A percentile compares a stretch with the other conserved stretches of the same genome.
Conservation (phyloP, 345 rosid species). For the Passiflora organensis region DNA sequence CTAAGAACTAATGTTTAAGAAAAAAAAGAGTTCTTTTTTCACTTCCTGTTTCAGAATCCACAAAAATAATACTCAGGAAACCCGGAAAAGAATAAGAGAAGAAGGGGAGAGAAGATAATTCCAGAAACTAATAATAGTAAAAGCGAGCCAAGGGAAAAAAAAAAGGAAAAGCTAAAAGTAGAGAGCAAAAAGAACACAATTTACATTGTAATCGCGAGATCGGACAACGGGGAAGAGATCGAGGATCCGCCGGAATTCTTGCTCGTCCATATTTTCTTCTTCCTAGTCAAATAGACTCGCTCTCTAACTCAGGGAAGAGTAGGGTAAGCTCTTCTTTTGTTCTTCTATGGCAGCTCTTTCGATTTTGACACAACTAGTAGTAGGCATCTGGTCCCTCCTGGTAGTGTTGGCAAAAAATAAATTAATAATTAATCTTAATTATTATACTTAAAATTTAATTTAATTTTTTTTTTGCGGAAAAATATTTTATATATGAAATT, state of each 20-base stretch:
- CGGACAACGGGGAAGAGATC: slow-evolving; percentile 80
- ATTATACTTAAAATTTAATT: too few relatives aligned
- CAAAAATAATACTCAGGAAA: neutral
- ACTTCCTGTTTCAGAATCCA: neutral
- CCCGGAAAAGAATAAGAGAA: neutral
- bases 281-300: neutral
- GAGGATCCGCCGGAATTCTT: slow-evolving; percentile 67
- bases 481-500: too few relatives aligned
- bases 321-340: too few relatives aligned
- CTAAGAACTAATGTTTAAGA: too few relatives aligned
- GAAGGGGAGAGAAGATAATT: neutral
- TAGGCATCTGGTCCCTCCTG: too few relatives aligned
- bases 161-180: neutral
- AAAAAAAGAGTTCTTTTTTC: neutral
- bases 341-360: too few relatives aligned
- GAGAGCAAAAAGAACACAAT: slow-evolving; percentile 1
- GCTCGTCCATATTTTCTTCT: slow-evolving; percentile 51
- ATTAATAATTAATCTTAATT: too few relatives aligned
- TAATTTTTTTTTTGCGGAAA: too few relatives aligned
- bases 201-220: slow-evolving; percentile 63
- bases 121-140: neutral
- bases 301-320: too few relatives aligned
- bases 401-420: too few relatives aligned
- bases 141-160: neutral
- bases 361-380: too few relatives aligned